These are phyloP conservation scores for Sherardia arvensis DNA, from an alignment of 257 asterid genomes.

Conservation along the genomic window DNA sequence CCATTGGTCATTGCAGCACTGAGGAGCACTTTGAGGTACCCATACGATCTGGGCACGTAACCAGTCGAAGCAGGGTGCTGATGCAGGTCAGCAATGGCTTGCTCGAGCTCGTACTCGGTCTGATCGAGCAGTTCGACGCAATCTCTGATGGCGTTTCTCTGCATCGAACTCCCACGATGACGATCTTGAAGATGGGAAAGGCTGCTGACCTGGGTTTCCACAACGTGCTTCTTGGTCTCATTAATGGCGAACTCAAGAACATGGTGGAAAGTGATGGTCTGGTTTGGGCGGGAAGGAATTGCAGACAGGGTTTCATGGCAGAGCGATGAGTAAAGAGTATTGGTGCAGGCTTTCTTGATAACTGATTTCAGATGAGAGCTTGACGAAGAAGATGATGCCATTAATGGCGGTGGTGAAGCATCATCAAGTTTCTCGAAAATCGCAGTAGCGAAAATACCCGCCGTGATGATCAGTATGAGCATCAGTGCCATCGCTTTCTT, in stretches of 20 bases:
- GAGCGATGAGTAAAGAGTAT: constrained; percentile 31
- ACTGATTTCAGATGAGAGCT: constrained; percentile 17
- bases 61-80: constrained; percentile 16
- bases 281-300: constrained; percentile 13
- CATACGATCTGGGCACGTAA: constrained; percentile 22
- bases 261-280: constrained; percentile 16
- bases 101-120: constrained; percentile 37
- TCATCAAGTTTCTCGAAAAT: constrained; percentile 10
- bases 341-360: constrained; percentile 37
- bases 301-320: constrained; percentile 31
- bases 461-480: constrained; percentile 19
- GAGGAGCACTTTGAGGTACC: constrained; percentile 39
- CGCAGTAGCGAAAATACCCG: constrained; percentile 19
- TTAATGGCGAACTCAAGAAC: constrained; percentile 29
- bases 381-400: background rate
- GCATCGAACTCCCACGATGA: constrained; percentile 23
- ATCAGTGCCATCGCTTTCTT: constrained; percentile 11
- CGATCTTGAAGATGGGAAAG: constrained; percentile 14
- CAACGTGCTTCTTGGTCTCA: constrained; percentile 21
- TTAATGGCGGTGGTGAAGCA: background rate
- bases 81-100: constrained; percentile 28
- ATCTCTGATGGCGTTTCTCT: constrained; percentile 39
- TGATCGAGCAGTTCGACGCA: constrained; percentile 58
- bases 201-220: constrained; percentile 7
- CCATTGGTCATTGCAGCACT: constrained; percentile 71